Percentiles rank a stretch among this genome's conserved stretches.
Evolutionary conservation across 176 grass and related monocot species (phyloP).

Genomic region (Alloteropsis semialata): DNA sequence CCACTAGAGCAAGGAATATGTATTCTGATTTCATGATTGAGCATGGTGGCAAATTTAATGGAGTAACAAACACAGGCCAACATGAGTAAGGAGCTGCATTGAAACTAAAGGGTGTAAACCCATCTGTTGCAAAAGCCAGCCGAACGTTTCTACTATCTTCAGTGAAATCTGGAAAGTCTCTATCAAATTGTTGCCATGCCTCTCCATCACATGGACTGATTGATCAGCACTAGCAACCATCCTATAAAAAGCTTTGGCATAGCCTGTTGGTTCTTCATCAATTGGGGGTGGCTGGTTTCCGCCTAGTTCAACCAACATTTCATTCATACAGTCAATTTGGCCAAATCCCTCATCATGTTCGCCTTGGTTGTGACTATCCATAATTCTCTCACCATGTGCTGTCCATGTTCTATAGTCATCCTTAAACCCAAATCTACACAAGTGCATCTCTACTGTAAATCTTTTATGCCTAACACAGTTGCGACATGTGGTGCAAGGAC

Average conservation of each 20-base stretch:
- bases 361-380: background rate
- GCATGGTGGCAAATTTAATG: background rate
- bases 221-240: background rate
- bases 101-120: background rate
- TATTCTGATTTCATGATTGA: background rate
- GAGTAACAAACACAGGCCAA: background rate
- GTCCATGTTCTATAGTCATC: background rate
- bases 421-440: background rate
- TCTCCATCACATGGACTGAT: background rate
- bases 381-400: background rate
- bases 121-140: background rate
- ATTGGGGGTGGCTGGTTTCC: background rate
- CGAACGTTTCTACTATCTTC: background rate
- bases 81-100: background rate
- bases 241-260: background rate
- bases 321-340: background rate
- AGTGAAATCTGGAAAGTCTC: background rate
- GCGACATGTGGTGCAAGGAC: background rate
- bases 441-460: background rate
- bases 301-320: background rate
- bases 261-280: background rate
- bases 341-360: background rate
- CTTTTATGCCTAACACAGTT: background rate
- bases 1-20: background rate
- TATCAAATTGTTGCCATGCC: background rate